Evolutionary conservation across 306 rosid species (phyloP), one percentile per base, ranked within the genome.

Genomic region (Quercus bicolor): DNA sequence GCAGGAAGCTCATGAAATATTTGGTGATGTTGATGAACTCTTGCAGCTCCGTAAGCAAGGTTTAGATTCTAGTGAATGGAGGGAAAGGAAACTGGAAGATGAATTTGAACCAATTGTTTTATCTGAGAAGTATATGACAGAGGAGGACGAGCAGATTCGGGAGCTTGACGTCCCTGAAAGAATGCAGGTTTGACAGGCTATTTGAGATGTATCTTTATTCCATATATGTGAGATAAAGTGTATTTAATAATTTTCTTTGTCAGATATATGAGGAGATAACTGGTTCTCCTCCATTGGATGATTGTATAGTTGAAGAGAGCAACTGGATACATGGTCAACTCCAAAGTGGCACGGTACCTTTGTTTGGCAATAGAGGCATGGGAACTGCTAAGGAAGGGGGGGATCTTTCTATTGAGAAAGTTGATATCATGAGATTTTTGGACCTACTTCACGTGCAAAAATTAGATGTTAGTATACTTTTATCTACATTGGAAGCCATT

Each of bases 1-100:
- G 87, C 94, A 87, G 85, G 99, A 95, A 87, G 99, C 99, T 78
- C 98, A 92, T 68, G 97, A 91, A 37, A 84, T 95, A 86, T 95
- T 95, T 79, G 99, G 99, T 29, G 99, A 95, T 75, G 94, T 87
- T n/a, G 97, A 95, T 9, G 97, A 93, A 72, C 84, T 86, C 56
- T 79, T 95, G 51, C 81, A 81, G 74, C 75, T 79, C 65, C 93
- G 96, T 76, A 87, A 83, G 82, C 86, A 84, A 77, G 93, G 80
- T 29, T 78, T 89, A 82, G 88, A 85, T 82, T 60, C 79, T n/a
- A 78, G 85, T 26, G 97, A 90, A 77, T 82, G 87, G 86, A 89
- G 56, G 75, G 98, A 91, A 80, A 83, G 90, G 75, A 95, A 87
- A 79, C 90, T 93, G 77, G 99, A 91, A 83, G 97, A 95, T 84